phyloP scores from a whole-genome alignment of 2,329 filamentous ascomycete genomes.

The Colletotrichum falcatum region DNA sequence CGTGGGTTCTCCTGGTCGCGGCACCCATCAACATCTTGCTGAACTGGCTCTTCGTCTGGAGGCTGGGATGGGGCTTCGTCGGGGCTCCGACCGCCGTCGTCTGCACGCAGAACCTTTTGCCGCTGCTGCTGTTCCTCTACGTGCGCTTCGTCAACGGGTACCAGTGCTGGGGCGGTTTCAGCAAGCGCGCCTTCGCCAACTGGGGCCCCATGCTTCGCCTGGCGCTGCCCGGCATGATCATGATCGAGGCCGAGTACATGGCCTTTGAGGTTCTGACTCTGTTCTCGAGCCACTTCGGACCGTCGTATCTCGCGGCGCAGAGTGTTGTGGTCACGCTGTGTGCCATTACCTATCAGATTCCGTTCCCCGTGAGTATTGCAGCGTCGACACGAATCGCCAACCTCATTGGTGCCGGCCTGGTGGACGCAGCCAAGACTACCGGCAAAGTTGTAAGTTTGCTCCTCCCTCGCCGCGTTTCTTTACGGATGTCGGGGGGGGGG shows the following conservation, averaged over 20 bases:
- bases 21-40: conserved; percentile 82
- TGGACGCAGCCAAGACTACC: conserved; percentile 82
- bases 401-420: conserved; percentile 87
- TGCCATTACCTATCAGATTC: conserved; percentile 87
- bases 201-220: conserved; percentile 90
- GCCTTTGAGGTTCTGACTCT: conserved; percentile 93
- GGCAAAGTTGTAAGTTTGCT: conserved; percentile 75
- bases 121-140: conserved; percentile 81
- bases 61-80: conserved; percentile 75
- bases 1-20: conserved; percentile 81
- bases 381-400: conserved; percentile 91
- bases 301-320: conserved; percentile 86
- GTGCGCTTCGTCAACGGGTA: conserved; percentile 78
- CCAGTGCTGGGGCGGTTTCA: conserved; percentile 89
- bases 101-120: conserved; percentile 82
- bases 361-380: conserved; percentile 91
- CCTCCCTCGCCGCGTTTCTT: background rate
- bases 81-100: conserved; percentile 86
- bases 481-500: no score
- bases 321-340: conserved; percentile 84
- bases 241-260: conserved; percentile 94
- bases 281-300: conserved; percentile 82
- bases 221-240: conserved; percentile 88
- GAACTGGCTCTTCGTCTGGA: conserved; percentile 85
- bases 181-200: conserved; percentile 75